Evolutionary conservation across 169 alveolate species (phyloP), one percentile per base, ranked within the genome.

Genomic region (Plasmodium chabaudi): DNA sequence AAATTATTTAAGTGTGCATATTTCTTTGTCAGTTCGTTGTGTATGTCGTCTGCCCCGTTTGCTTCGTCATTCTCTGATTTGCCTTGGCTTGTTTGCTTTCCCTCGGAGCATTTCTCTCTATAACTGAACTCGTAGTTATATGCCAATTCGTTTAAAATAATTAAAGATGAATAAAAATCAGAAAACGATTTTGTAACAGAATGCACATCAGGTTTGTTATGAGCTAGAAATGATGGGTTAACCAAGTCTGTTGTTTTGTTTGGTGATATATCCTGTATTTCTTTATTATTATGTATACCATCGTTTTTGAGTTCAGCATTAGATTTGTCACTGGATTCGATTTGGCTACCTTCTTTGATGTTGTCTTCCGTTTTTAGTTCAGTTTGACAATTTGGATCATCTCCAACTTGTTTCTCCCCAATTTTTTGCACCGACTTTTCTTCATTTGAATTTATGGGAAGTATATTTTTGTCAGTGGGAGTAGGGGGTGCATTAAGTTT

Each of bases 101-200:
- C 10, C 39, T 73, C 73, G 1, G 15, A 23, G 25, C 69, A 72
- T 1, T 82, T n/a, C n/a, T 67, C 55, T 34, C 42, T 4, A 34
- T 3, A 34, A 6, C 4, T 34, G 7, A 34, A 34, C 5, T 82
- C 90, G 4, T 51, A 42, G 12, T 82, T 12, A 49, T 42, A 60
- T 23, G 73, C 55, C 5, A 65, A 19, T 5, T 68, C 42, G 10
- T 64, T 67, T 13, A 82, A 42, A 9, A 68, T 27, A 23, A 68
- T 34, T 9, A 82, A 9, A 15, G 90, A 65, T 51, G 56, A 82
- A 61, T 82, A 82, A 72, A 82, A 82, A 27, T 82, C 86, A n/a
- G 90, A 12, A 68, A 82, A 56, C 2, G 39, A 4, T 25, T 82
- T 82, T 5, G 69, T 61, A 42, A 82, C 13, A 23, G 34, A 47